Evolutionary conservation across 495 filamentous ascomycete genomes (phyloP), one percentile per base, ranked within the genome.

Genomic region (Xylaria acuta): DNA sequence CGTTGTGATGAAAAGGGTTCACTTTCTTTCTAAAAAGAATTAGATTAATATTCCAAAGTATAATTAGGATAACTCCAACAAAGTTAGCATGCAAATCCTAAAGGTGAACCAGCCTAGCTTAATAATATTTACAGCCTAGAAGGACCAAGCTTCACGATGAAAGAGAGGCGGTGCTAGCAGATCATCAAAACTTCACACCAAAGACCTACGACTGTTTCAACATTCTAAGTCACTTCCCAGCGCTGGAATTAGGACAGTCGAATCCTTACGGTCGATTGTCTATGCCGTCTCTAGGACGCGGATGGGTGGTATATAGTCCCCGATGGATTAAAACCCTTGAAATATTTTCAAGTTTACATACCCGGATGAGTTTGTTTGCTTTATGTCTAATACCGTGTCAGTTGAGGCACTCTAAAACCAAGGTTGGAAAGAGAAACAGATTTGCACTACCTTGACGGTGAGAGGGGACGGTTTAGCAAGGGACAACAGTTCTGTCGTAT

Each of bases 341-440:
- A 20, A 38, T 60, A n/a, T 11, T 60, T n/a, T 4, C 32, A 38
- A 38, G 12, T 38, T 11, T 47, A 67, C 20, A 11, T 38, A 7
- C n/a, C n/a, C 20, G 1, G 6, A 16, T 11, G 22, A 6, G 43
- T 38, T 25, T 53, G 64, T 9, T 51, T 53, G 18, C 25, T 30
- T 4, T 43, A 8, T 30, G 12, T 30, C 22, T 30, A 18, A 34
- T 1, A 49, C 41, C 25, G 34, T 41, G 22, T 56, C 47, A 67
- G 32, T 54, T 34, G 30, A 25, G 45, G 45, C 2, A 36, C 1
- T 38, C 32, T 14, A 18, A 54, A 45, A 56, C 47, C 6, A n/a
- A 41, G 18, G 49, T 27, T 67, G 14, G 49, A 11, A 66, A 38
- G 45, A 32, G 64, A 66, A 49, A 67, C 47, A 67, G 20, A 32